Evolutionary conservation across 176 grass and related monocot genomes (phyloP).

Genomic region (Microstegium vimineum): DNA sequence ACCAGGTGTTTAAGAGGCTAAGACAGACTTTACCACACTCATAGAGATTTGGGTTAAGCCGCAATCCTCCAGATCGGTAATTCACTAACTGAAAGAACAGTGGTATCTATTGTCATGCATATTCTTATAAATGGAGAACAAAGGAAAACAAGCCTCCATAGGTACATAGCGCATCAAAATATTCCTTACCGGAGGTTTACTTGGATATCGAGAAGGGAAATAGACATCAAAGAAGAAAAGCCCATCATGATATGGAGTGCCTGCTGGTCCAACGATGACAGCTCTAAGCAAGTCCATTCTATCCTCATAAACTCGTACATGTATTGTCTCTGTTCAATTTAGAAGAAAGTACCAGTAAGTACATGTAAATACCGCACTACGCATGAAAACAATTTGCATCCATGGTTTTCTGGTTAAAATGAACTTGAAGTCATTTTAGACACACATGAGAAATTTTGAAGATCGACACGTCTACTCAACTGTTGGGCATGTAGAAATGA

Average conservation of each 20-base stretch:
- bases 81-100: slow-evolving; percentile 59
- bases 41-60: slow-evolving; percentile 88
- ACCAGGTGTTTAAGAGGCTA: slow-evolving; percentile 83
- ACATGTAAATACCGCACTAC: background rate
- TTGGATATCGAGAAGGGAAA: slow-evolving; percentile 73
- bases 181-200: slow-evolving; percentile 56
- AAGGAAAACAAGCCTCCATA: slow-evolving; percentile 10
- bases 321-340: slow-evolving; percentile 66
- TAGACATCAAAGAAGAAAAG: slow-evolving; percentile 81
- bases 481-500: background rate
- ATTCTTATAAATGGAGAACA: slow-evolving; percentile 7
- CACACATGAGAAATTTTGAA: background rate
- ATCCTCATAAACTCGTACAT: slow-evolving; percentile 77
- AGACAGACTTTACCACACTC: slow-evolving; percentile 70
- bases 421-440: background rate
- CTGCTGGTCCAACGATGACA: slow-evolving; percentile 69
- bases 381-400: background rate
- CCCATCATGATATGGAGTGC: slow-evolving; percentile 84
- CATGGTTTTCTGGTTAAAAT: background rate
- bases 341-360: slow-evolving; percentile 12
- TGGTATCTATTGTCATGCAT: slow-evolving; percentile 6
- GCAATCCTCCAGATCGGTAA: slow-evolving; percentile 73
- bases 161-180: slow-evolving; percentile 7
- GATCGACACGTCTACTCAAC: background rate
- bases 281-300: slow-evolving; percentile 89